Base-by-base conservation (phyloP, 768 basidiomycete genomes). In the Pholiota conissans region DNA sequence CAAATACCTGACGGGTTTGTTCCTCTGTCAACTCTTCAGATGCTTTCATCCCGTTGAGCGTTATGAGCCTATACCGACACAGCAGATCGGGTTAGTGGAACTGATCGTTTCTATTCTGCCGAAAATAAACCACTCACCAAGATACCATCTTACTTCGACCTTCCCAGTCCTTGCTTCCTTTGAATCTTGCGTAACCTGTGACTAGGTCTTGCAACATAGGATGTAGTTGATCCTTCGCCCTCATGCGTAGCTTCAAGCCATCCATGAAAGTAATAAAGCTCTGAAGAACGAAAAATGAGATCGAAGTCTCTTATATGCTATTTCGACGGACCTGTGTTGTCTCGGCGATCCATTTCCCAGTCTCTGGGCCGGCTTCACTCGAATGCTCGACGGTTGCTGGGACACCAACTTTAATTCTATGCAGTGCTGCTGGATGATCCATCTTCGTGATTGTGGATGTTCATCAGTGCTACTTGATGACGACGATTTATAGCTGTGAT, bases 211-310 rank as follows among this genome's bases (percentile, higher is more conserved):
- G 93, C 42, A 98, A 70, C 59, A 97, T 85, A 0, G 95, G 95
- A 70, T 98, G 95, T 2, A 99, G 79, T 65, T 97, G 94, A 66
- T 98, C 97, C 70, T 98, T 99, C 3, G 97, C 96, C n/a, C 94
- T 84, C 64, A 98, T 76, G 9, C 90, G 86, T 49, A 98, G 79
- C 67, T 95, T 95, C 26, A 98, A 79, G 0, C 95, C 96, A 64
- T 99, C 97, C 93, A 98, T 97, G 63, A 98, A 95, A 0, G 96
- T 98, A 63, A 99, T 98, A 61, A 98, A 99, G 70, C 87, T 90
- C 94, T 98, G 65, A 32, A 24, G 5, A 49, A 50, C 40, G 3
- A 29, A 39, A 27, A 40, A n/a, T 45, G 42, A 37, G 39, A 37
- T 39, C 27, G 16, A 10, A 4, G 13, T 30, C 16, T 42, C 27